Base-by-base conservation (phyloP, 2,329 filamentous ascomycete species). In the Macrophomina phaseolina region DNA sequence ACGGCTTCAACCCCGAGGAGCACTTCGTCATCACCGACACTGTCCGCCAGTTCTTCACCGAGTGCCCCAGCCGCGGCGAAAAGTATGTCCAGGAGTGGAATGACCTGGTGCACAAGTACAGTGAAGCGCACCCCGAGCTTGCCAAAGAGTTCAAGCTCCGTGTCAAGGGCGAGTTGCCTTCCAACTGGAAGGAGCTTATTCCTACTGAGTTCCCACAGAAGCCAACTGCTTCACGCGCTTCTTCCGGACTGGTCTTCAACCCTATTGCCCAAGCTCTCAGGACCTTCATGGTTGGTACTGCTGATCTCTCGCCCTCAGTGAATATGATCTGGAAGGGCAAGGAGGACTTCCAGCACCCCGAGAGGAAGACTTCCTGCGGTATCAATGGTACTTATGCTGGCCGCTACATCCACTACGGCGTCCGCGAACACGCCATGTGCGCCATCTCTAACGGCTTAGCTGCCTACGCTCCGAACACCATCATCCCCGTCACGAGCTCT, bases 221-320 rank as follows among this genome's bases (percentile, higher is more conserved):
- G 8, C 79, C 81, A 0, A 87, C 84, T 0, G 76, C 85, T 0
- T 83, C 84, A 2, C 77, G 85, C 61, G 84, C 84, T 69, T 84
- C 83, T 0, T 80, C 82, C 5, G 84, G 84, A 0, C 70, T 85
- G 4, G 80, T 84, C 1, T 82, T 81, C 69, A 87, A 87, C 68
- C 84, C 85, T 0, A 74, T 87, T 4, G 84, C 85, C 67, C 90
- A 97, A 76, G 93, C 97, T 81, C 81, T 97, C 73, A 97, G 97
- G 87, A 84, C 85, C 74, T 98, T 98, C 90, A 90, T 95, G 81
- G 93, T 97, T 86, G 81, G 91, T 84, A 71, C 67, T 6, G 62
- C 68, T 48, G 90, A 88, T 78, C 78, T 71, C 78, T 90, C 74
- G 85, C 82, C 90, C 84, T 71, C 71, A 2, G 70, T 73, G 42